These are phyloP conservation scores for Athelia sp. DNA, from an alignment of 1,284 basidiomycete genomes.

Conservation along the genomic window DNA sequence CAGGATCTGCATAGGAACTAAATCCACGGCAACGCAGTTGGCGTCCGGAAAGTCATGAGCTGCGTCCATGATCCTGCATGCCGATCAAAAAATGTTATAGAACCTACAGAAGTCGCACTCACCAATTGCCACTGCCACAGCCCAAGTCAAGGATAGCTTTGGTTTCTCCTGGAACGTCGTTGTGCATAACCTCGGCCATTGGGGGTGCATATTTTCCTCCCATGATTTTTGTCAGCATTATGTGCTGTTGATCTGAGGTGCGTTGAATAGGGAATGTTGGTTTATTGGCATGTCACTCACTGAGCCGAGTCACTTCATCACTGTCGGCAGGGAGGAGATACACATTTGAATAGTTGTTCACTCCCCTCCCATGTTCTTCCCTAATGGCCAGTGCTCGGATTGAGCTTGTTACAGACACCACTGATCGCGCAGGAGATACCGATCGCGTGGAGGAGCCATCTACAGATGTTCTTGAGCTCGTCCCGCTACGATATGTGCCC, in stretches of 20 bases:
- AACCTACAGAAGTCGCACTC: constrained; percentile 18
- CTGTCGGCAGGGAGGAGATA: constrained; percentile 74
- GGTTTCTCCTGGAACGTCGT: constrained; percentile 48
- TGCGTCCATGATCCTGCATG: constrained; percentile 64
- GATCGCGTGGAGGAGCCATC: constrained; percentile 40
- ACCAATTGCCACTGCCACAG: constrained; percentile 76
- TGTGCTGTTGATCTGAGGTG: constrained; percentile 57
- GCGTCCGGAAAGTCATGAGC: constrained; percentile 69
- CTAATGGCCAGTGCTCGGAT: constrained; percentile 53
- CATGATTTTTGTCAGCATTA: constrained; percentile 56
- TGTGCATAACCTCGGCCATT: constrained; percentile 49
- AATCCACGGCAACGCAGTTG: constrained; percentile 66
- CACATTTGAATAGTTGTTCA: constrained; percentile 75
- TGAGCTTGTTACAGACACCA: constrained; percentile 62
- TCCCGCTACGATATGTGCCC: constrained; percentile 29
- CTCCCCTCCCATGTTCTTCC: constrained; percentile 60
- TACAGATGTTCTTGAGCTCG: constrained; percentile 41
- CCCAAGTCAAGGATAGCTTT: constrained; percentile 72
- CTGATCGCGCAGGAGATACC: constrained; percentile 59
- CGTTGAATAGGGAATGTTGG: constrained; percentile 6
- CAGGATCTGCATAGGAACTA: constrained; percentile 70
- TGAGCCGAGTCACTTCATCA: constrained; percentile 63
- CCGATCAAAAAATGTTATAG: constrained; percentile 9
- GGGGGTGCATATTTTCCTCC: constrained; percentile 60
- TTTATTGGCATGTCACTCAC: constrained; percentile 30